Percentiles rank a stretch among this genome's conserved stretches.
phyloP scores from a whole-genome alignment of 331 rosid genomes.

The Pyracantha coccinea region DNA sequence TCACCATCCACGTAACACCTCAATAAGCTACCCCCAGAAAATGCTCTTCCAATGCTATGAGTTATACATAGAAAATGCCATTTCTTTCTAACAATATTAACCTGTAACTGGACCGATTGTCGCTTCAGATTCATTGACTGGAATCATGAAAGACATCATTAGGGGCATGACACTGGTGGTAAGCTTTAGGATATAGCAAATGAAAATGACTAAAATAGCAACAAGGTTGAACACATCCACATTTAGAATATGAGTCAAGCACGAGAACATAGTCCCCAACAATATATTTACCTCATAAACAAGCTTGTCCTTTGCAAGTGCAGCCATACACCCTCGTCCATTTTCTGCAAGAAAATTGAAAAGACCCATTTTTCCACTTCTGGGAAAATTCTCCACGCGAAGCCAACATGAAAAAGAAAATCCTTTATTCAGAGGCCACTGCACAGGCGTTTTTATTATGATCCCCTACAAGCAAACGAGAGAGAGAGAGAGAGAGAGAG shows the following conservation, averaged over 20 bases:
- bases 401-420: slow-evolving; percentile 97
- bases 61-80: slow-evolving; percentile 96
- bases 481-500: not conserved
- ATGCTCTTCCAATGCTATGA: slow-evolving; percentile 96
- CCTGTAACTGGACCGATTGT: slow-evolving; percentile 60
- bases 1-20: slow-evolving; percentile 84
- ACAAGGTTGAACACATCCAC: not conserved
- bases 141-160: slow-evolving; percentile 12
- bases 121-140: slow-evolving; percentile 83
- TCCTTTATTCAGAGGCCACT: slow-evolving; percentile 90
- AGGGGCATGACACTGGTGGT: slow-evolving; percentile 17
- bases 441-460: slow-evolving; percentile 69
- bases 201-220: slow-evolving; percentile 2
- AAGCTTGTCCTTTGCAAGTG: slow-evolving; percentile 70
- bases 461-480: slow-evolving; percentile 64
- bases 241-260: slow-evolving; percentile 3
- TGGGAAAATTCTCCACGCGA: slow-evolving; percentile 88
- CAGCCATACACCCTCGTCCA: slow-evolving; percentile 86
- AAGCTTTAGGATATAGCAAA: not conserved
- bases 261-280: slow-evolving; percentile 10
- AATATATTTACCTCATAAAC: slow-evolving; percentile 58
- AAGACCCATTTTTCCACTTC: slow-evolving; percentile 83
- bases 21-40: slow-evolving; percentile 93
- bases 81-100: slow-evolving; percentile 60
- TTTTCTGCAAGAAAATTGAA: slow-evolving; percentile 86